A percentile compares a stretch with the other conserved stretches of the same genome.
Conservation (phyloP, 257 asterid genomes). For the Agastache rugosa region DNA sequence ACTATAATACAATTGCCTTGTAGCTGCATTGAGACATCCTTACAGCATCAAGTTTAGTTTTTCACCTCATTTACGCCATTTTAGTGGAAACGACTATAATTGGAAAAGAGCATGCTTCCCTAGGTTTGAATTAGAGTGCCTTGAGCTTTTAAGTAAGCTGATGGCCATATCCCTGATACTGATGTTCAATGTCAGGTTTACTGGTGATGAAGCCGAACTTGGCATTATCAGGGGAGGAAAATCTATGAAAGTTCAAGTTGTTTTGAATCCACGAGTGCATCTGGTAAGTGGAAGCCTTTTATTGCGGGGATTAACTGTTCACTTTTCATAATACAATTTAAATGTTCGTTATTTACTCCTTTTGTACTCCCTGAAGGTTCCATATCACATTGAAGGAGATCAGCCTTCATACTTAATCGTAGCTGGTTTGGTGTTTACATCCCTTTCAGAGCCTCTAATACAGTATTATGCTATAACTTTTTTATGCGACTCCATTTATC, state of each 20-base stretch:
- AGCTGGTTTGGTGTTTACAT: conserved; percentile 97
- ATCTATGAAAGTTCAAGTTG: conserved; percentile 72
- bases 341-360: conserved; percentile 19
- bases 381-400: conserved; percentile 90
- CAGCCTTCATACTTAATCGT: conserved; percentile 88
- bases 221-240: conserved; percentile 82
- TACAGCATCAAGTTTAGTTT: not conserved
- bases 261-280: conserved; percentile 71
- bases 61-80: not conserved
- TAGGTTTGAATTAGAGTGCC: not conserved
- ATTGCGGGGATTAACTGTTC: conserved; percentile 19
- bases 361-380: conserved; percentile 64
- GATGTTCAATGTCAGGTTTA: conserved; percentile 58
- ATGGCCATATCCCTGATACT: conserved; percentile 18
- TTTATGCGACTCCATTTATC: conserved; percentile 25
- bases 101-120: not conserved
- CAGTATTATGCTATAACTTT: conserved; percentile 58
- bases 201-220: conserved; percentile 82
- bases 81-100: not conserved
- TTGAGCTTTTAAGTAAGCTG: conserved; percentile 12
- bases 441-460: conserved; percentile 90
- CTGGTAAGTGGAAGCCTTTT: conserved; percentile 57
- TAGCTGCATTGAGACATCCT: conserved; percentile 7
- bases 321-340: conserved; percentile 22
- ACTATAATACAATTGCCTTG: not conserved